Conservation (phyloP, 2,329 filamentous ascomycete genomes). For the Helotiales sp. region DNA sequence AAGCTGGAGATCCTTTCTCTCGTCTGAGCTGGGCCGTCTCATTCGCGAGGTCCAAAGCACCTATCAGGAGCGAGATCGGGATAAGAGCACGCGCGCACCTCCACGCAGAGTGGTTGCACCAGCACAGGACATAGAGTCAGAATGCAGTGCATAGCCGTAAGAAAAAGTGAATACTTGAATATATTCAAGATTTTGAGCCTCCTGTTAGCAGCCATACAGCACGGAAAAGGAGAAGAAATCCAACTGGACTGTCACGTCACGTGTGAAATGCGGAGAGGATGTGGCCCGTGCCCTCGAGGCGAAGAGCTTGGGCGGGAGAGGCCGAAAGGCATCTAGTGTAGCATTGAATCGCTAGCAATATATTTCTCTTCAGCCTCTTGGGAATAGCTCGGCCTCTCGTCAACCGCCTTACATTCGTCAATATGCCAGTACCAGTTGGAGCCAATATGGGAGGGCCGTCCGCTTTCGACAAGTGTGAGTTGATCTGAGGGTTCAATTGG, state of each 20-base stretch:
- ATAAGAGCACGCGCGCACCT: conserved; percentile 35
- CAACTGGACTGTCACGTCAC: conserved; percentile 6
- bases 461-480: conserved; percentile 72
- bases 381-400: neutral
- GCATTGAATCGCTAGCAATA: neutral
- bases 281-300: neutral
- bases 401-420: conserved; percentile 20
- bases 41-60: conserved; percentile 31
- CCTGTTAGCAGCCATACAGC: neutral
- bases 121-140: neutral
- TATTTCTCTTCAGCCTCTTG: conserved; percentile 4
- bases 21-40: conserved; percentile 19
- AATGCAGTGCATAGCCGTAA: neutral
- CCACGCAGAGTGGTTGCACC: conserved; percentile 7
- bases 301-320: conserved; percentile 1
- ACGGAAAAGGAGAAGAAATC: neutral
- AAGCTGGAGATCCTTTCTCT: conserved; percentile 35
- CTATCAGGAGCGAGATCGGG: conserved; percentile 20
- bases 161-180: neutral
- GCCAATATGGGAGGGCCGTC: conserved; percentile 61
- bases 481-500: conserved; percentile 14
- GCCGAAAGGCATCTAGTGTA: neutral
- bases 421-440: conserved; percentile 55
- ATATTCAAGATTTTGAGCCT: neutral
- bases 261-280: conserved; percentile 6